phyloP scores from a whole-genome alignment of 2,329 filamentous ascomycete genomes.

The Stenocarpella maydis region DNA sequence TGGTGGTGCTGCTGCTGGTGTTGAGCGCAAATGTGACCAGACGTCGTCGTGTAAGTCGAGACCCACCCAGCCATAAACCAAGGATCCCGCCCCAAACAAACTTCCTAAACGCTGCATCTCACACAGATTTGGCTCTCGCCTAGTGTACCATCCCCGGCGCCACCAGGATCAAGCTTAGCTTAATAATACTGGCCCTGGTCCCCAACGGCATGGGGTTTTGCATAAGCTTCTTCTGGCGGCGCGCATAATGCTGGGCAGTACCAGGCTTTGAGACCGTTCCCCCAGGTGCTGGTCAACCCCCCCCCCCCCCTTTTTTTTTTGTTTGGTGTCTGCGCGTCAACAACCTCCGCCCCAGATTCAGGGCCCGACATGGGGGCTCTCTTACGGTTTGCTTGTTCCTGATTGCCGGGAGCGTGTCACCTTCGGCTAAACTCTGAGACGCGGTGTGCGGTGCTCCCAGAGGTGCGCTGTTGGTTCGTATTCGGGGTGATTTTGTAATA shows the following conservation, averaged over 20 bases:
- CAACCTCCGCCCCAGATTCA: background rate
- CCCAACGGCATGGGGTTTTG: background rate
- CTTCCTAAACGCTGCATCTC: constrained; percentile 1
- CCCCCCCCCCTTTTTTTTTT: too few relatives aligned
- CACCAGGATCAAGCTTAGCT: too few relatives aligned
- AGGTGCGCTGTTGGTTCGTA: too few relatives aligned
- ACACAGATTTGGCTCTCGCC: background rate
- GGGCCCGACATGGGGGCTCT: background rate
- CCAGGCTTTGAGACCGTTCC: background rate
- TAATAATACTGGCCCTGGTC: background rate
- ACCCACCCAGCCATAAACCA: background rate
- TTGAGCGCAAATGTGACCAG: background rate
- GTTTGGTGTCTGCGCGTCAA: too few relatives aligned
- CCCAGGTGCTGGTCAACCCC: too few relatives aligned
- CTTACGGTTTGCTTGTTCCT: too few relatives aligned
- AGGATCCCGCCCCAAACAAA: constrained; percentile 5
- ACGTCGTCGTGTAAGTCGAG: constrained; percentile 14
- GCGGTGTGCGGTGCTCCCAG: too few relatives aligned
- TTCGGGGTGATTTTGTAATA: too few relatives aligned
- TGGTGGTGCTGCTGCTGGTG: too few relatives aligned
- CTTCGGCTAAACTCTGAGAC: constrained; percentile 13
- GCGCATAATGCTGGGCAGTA: constrained; percentile 22
- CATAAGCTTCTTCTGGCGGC: background rate
- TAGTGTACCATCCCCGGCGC: too few relatives aligned
- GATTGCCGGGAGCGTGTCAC: background rate